These are phyloP conservation scores for Vitis rotundifolia DNA, from an alignment of 164 flowering plant genomes.

Conservation along the genomic window DNA sequence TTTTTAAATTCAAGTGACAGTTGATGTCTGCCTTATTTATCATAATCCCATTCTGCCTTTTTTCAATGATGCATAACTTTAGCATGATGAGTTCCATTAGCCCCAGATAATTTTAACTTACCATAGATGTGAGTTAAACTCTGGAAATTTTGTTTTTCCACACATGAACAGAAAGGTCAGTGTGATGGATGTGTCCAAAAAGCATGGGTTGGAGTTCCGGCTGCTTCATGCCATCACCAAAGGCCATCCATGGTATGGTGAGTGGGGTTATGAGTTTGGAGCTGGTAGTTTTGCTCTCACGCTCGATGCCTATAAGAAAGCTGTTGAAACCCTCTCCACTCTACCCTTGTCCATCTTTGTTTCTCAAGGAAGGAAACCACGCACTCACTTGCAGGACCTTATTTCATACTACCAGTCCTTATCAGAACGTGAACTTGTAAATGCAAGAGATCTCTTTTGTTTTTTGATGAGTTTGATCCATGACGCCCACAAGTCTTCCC, in stretches of 20 bases:
- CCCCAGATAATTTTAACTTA: too few species aligned
- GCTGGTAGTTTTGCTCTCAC: conserved; percentile 77
- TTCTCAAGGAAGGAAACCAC: conserved; percentile 39
- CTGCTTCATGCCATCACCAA: conserved; percentile 70
- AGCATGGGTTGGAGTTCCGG: conserved; percentile 72
- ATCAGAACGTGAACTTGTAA: conserved; percentile 49
- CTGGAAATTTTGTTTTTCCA: background rate
- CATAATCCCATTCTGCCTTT: too few species aligned
- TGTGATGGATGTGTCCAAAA: conserved; percentile 89
- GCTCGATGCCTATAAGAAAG: conserved; percentile 41
- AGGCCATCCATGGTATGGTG: conserved; percentile 81
- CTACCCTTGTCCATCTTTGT: conserved; percentile 45
- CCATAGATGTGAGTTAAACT: too few species aligned
- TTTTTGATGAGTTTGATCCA: conserved; percentile 51
- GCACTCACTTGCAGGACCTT: conserved; percentile 45
- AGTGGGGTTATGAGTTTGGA: conserved; percentile 88
- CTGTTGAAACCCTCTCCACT: conserved; percentile 54
- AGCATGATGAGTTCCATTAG: too few species aligned
- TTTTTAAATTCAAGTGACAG: too few species aligned
- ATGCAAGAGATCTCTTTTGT: conserved; percentile 56
- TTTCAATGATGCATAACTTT: too few species aligned
- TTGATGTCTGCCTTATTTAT: too few species aligned
- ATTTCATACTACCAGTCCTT: conserved; percentile 63
- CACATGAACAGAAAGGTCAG: conserved; percentile 66
- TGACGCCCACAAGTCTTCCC: conserved; percentile 23